phyloP scores from a whole-genome alignment of 306 rosid species.

The Mucuna pruriens region DNA sequence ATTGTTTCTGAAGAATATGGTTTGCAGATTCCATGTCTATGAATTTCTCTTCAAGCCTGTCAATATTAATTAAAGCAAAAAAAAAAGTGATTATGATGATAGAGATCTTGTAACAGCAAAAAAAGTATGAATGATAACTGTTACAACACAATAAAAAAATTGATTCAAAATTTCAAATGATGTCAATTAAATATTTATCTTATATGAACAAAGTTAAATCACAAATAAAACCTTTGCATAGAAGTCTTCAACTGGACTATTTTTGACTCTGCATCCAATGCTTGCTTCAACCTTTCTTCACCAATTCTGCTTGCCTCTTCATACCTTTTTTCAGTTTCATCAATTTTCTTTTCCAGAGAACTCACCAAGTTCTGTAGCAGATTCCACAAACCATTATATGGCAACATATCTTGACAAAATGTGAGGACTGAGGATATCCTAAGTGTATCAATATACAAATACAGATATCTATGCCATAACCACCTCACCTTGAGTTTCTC shows the following conservation, averaged over 20 bases:
- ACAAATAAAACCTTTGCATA: constrained; percentile 73
- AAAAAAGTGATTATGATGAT: constrained; percentile 33
- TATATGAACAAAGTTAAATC: constrained; percentile 14
- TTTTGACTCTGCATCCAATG: constrained; percentile 82
- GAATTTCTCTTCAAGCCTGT: constrained; percentile 84
- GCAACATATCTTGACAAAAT: constrained; percentile 18
- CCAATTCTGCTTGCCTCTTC: constrained; percentile 75
- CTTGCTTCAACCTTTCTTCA: constrained; percentile 90
- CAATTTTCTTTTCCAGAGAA: constrained; percentile 81
- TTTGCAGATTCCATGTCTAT: constrained; percentile 75
- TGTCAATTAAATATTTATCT: constrained; percentile 20
- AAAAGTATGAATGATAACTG: not conserved
- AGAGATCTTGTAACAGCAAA: not conserved
- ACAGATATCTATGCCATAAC: constrained; percentile 25
- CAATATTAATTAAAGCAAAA: constrained; percentile 25
- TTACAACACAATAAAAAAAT: not conserved
- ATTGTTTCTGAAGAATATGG: constrained; percentile 66
- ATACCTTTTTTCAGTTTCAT: constrained; percentile 76
- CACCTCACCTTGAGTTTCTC: constrained; percentile 77
- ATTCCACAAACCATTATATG: constrained; percentile 30
- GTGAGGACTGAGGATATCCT: constrained; percentile 1
- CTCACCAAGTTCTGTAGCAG: constrained; percentile 67
- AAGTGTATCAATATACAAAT: constrained; percentile 3
- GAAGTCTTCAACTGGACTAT: constrained; percentile 72
- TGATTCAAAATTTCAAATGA: constrained; percentile 3